Conservation (phyloP, 2,329 filamentous ascomycete genomes). For the Pyrenochaeta sp. region DNA sequence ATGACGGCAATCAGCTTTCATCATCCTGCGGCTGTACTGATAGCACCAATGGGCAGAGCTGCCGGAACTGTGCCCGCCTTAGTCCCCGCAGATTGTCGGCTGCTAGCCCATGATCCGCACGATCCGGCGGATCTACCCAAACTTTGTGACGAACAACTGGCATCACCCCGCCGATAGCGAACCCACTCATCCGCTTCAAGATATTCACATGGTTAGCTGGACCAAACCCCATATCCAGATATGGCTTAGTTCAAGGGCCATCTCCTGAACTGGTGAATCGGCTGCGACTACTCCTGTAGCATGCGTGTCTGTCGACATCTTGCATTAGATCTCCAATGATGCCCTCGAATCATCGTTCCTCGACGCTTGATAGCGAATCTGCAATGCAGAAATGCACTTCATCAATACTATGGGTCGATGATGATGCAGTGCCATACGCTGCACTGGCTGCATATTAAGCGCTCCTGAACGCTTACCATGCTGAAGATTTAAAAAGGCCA, state of each 20-base stretch:
- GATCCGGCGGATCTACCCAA: slow-evolving; percentile 12
- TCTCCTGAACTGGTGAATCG: slow-evolving; percentile 7
- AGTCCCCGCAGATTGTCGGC: slow-evolving; percentile 1
- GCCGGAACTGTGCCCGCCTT: neutral
- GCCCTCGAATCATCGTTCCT: slow-evolving; percentile 9
- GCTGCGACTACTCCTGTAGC: slow-evolving; percentile 9
- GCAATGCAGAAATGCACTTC: slow-evolving; percentile 6
- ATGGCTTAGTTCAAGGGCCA: slow-evolving; percentile 9
- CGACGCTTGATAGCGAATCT: neutral
- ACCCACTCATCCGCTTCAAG: slow-evolving; percentile 6
- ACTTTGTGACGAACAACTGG: slow-evolving; percentile 23
- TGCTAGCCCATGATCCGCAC: slow-evolving; percentile 18
- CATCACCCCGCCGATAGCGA: slow-evolving; percentile 10
- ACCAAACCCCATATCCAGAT: slow-evolving; percentile 7
- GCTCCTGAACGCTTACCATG: too few relatives aligned
- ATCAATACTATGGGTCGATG: slow-evolving; percentile 17
- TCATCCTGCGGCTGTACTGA: slow-evolving; percentile 16
- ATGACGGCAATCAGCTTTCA: slow-evolving; percentile 11
- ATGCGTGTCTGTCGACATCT: slow-evolving; percentile 1
- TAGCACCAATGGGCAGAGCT: slow-evolving; percentile 2
- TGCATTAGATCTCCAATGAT: slow-evolving; percentile 7
- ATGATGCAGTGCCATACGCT: slow-evolving; percentile 14
- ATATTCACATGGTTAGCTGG: slow-evolving; percentile 4
- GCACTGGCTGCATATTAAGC: neutral
- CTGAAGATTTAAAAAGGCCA: too few relatives aligned